Conservation (phyloP, 1,284 basidiomycete genomes). For the Ustilago shanxiensis region DNA sequence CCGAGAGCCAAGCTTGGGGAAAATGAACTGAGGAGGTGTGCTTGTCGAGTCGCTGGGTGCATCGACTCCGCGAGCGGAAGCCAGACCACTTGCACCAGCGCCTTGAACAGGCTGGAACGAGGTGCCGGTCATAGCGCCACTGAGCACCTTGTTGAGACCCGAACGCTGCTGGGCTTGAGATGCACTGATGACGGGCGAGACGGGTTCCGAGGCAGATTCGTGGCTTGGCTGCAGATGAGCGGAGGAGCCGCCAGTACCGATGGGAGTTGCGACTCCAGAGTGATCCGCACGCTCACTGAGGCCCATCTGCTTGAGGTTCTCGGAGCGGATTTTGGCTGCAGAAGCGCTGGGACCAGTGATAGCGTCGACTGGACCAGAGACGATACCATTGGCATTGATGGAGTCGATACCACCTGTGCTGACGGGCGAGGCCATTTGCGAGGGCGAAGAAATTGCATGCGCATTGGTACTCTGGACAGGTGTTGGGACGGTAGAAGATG, state of each 20-base stretch:
- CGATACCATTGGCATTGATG: conserved; percentile 7
- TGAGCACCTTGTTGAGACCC: conserved; percentile 48
- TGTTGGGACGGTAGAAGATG: conserved; percentile 16
- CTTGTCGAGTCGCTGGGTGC: conserved; percentile 24
- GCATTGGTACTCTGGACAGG: conserved; percentile 6
- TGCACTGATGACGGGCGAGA: conserved; percentile 28
- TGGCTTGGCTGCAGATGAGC: conserved; percentile 14
- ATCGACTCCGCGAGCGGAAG: conserved; percentile 56
- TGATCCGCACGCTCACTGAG: conserved; percentile 44
- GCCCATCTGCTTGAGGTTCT: conserved; percentile 47
- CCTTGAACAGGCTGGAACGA: conserved; percentile 47
- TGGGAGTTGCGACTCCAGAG: conserved; percentile 47
- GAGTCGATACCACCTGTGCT: conserved; percentile 12
- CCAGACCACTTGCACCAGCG: conserved; percentile 58
- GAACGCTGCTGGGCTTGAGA: conserved; percentile 24
- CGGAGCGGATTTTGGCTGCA: conserved; percentile 37
- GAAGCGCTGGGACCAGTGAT: conserved; percentile 42
- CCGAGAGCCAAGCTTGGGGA: conserved; percentile 64
- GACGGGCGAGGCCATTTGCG: conserved; percentile 29
- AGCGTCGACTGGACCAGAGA: conserved; percentile 42
- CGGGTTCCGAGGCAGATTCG: conserved; percentile 16
- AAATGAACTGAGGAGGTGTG: conserved; percentile 66
- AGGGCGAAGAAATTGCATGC: conserved; percentile 22
- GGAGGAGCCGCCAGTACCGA: conserved; percentile 50
- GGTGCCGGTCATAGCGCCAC: conserved; percentile 47